A percentile compares a stretch with the other conserved stretches of the same genome.
phyloP scores from a whole-genome alignment of 306 rosid genomes.

The Vigna unguiculata region DNA sequence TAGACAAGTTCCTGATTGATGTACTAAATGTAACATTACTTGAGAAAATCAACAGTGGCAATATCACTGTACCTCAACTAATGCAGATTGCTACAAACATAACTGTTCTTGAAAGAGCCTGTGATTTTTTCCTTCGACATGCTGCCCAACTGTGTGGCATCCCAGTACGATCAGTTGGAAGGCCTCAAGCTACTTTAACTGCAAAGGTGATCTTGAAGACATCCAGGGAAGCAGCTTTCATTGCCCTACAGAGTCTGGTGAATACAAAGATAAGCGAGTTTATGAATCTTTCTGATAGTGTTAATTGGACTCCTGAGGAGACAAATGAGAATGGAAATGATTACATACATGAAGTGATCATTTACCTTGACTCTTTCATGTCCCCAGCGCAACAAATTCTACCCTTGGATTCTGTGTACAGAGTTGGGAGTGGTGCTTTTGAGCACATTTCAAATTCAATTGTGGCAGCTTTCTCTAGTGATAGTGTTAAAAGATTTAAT shows the following conservation, averaged over 20 bases:
- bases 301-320: slow-evolving; percentile 87
- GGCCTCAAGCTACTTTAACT: slow-evolving; percentile 74
- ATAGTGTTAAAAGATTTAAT: slow-evolving; percentile 82
- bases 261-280: slow-evolving; percentile 68
- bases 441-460: slow-evolving; percentile 79
- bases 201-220: slow-evolving; percentile 78
- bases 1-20: slow-evolving; percentile 79
- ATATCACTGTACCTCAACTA: slow-evolving; percentile 74
- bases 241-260: slow-evolving; percentile 67
- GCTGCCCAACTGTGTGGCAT: slow-evolving; percentile 85
- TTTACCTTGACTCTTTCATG: slow-evolving; percentile 79
- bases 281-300: slow-evolving; percentile 67
- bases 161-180: slow-evolving; percentile 68
- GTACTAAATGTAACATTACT: slow-evolving; percentile 75
- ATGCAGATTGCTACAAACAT: slow-evolving; percentile 95
- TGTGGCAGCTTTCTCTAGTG: slow-evolving; percentile 74
- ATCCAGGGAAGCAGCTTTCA: slow-evolving; percentile 83
- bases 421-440: slow-evolving; percentile 82
- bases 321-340: slow-evolving; percentile 65
- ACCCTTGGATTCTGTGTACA: slow-evolving; percentile 80
- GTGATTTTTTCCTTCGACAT: slow-evolving; percentile 75
- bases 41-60: slow-evolving; percentile 62
- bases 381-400: slow-evolving; percentile 83
- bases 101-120: slow-evolving; percentile 86
- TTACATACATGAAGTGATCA: slow-evolving; percentile 72